phyloP scores from a whole-genome alignment of 257 asterid genomes.

The Perilla frutescens region DNA sequence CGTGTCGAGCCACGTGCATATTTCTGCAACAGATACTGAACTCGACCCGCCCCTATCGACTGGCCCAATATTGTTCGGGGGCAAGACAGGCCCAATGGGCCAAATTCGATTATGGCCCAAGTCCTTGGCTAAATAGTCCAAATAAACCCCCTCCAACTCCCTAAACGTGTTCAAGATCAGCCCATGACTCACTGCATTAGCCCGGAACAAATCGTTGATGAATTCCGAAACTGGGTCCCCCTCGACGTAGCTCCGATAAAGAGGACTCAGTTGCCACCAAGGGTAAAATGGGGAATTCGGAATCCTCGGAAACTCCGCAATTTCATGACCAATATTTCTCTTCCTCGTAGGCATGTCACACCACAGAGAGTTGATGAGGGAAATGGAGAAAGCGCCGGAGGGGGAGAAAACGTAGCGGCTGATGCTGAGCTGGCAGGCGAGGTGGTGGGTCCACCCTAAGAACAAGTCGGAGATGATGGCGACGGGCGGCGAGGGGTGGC shows the following conservation, averaged over 20 bases:
- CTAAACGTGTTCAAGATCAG: slow-evolving; percentile 55
- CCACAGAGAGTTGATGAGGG: slow-evolving; percentile 54
- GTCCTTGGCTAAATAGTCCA: slow-evolving; percentile 44
- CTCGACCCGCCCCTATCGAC: background rate
- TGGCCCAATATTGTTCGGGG: background rate
- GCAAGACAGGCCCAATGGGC: slow-evolving; percentile 62
- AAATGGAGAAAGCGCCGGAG: slow-evolving; percentile 60
- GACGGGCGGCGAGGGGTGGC: slow-evolving; percentile 68
- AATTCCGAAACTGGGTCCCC: slow-evolving; percentile 55
- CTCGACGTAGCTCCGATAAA: slow-evolving; percentile 47
- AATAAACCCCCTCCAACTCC: slow-evolving; percentile 52
- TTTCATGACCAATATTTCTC: slow-evolving; percentile 33
- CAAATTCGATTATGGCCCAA: slow-evolving; percentile 62
- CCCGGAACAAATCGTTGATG: slow-evolving; percentile 39
- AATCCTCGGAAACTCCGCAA: slow-evolving; percentile 35
- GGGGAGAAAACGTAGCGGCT: slow-evolving; percentile 67
- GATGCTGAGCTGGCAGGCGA: slow-evolving; percentile 52
- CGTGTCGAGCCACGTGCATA: slow-evolving; percentile 61
- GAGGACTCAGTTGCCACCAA: slow-evolving; percentile 78
- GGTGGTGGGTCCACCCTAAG: slow-evolving; percentile 64
- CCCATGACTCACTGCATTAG: slow-evolving; percentile 53
- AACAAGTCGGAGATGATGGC: slow-evolving; percentile 74
- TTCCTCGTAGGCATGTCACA: slow-evolving; percentile 42
- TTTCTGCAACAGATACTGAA: slow-evolving; percentile 34
- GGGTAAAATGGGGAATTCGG: slow-evolving; percentile 68